A percentile compares a stretch with the other conserved stretches of the same genome.
Conservation (phyloP, 768 basidiomycete genomes). For the Tulasnella sp. region DNA sequence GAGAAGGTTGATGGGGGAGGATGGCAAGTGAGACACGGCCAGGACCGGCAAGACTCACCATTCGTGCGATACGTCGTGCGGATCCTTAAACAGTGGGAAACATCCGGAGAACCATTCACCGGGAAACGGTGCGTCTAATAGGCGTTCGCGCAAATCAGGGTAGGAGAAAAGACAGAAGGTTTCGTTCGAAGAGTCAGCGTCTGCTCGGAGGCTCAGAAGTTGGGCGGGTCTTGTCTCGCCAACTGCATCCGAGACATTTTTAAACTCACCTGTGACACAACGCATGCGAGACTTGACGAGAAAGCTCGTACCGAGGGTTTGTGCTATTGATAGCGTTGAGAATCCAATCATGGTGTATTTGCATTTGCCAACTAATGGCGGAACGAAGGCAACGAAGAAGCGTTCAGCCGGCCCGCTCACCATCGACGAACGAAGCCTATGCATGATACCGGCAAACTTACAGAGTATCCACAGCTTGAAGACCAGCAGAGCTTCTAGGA, state of each 20-base stretch:
- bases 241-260: neutral
- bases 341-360: neutral
- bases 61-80: neutral
- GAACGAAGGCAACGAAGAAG: too few relatives aligned
- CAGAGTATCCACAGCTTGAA: conserved; percentile 5
- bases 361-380: neutral
- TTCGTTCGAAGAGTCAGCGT: neutral
- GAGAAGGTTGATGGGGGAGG: neutral
- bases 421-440: neutral
- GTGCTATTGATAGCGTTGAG: neutral
- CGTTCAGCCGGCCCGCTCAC: neutral
- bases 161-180: neutral
- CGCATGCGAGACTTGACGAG: neutral
- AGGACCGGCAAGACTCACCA: conserved; percentile 17
- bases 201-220: neutral
- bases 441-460: neutral
- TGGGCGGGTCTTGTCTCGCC: conserved; percentile 10
- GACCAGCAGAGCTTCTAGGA: neutral
- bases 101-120: conserved; percentile 10
- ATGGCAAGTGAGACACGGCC: conserved; percentile 4
- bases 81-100: neutral
- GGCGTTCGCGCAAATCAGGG: neutral
- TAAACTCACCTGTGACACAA: neutral
- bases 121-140: neutral
- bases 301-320: neutral